Evolutionary conservation across 192 early-diverging fungal species (phyloP), one percentile per base, ranked within the genome.

Genomic region (Coemansia reversa): DNA sequence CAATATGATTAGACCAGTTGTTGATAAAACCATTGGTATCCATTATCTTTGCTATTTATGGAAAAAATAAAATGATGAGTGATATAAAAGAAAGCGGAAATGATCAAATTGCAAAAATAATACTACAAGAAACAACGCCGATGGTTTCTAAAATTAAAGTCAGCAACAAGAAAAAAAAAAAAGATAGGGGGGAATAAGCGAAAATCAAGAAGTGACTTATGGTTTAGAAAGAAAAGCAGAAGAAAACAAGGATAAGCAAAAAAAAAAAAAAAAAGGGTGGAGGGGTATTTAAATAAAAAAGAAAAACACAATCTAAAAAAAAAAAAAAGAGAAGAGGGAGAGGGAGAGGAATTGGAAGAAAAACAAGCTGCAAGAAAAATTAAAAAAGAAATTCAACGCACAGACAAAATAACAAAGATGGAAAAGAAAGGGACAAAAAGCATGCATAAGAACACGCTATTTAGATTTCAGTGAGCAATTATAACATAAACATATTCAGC

Each of bases 241-340:
- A 28, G 5, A 28, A n/a, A 25, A 47, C 48, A 50, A 27, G n/a
- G 12, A 20, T 20, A 29, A 62, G 29, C 2, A 20, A 33, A 57
- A 57, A 62, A 23, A 29, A 62, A 30, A 0, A 20, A 33, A 57
- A 57, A 62, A 23, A 62, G 30, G 25, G 8, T 19, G 28, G 24
- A 27, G 27, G 3, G 27, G 27, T 1, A 27, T 27, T 27, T 27
- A 27, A 27, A 27, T 9, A 45, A 16, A 16, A 45, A 45, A 27
- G 3, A 45, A 16, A 16, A 45, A 45, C 1, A 27, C 27, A 27
- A 27, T 27, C 27, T 28, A 55, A 42, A 23, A 42, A 58, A 58
- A 55, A 22, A 39, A 64, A n/a, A 22, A 27, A 25, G 20, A 2
- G 53, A 18, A 53, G 30, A 16, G 4, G 5, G 30, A 35, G 11